These are phyloP conservation scores for Pharus latifolius DNA, from an alignment of 176 grass and related monocot species.

Conservation along the genomic window DNA sequence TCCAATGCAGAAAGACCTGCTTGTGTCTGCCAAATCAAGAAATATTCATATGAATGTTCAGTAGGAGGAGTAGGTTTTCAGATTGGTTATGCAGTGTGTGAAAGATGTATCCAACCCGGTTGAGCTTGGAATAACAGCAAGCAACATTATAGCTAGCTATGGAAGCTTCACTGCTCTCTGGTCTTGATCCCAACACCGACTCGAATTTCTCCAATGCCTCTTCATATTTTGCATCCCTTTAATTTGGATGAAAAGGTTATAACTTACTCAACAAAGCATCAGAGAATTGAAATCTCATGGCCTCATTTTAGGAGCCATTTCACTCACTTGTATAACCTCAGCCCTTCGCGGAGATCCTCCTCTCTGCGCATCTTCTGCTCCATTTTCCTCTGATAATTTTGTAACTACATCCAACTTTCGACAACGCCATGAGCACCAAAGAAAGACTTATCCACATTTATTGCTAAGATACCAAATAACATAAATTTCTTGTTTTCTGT, in stretches of 20 bases:
- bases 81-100: not conserved
- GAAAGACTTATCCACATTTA: not conserved
- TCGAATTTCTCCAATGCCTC: constrained; percentile 95
- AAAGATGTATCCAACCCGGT: constrained; percentile 38
- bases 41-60: constrained; percentile 11
- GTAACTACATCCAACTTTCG: constrained; percentile 35
- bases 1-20: constrained; percentile 77
- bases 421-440: not conserved
- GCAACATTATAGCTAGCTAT: constrained; percentile 94
- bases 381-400: constrained; percentile 84
- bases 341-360: constrained; percentile 59
- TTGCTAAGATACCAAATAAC: not conserved
- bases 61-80: not conserved
- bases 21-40: constrained; percentile 44
- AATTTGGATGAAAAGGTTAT: not conserved
- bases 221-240: constrained; percentile 56
- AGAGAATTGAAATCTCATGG: not conserved
- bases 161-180: constrained; percentile 51
- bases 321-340: constrained; percentile 85
- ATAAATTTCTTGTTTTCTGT: not conserved
- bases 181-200: constrained; percentile 74
- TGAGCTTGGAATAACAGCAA: constrained; percentile 89
- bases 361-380: constrained; percentile 72
- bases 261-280: not conserved
- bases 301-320: not conserved